These are phyloP conservation scores for Pythium biforme DNA, from an alignment of 352 stramenopile species.

Conservation along the genomic window DNA sequence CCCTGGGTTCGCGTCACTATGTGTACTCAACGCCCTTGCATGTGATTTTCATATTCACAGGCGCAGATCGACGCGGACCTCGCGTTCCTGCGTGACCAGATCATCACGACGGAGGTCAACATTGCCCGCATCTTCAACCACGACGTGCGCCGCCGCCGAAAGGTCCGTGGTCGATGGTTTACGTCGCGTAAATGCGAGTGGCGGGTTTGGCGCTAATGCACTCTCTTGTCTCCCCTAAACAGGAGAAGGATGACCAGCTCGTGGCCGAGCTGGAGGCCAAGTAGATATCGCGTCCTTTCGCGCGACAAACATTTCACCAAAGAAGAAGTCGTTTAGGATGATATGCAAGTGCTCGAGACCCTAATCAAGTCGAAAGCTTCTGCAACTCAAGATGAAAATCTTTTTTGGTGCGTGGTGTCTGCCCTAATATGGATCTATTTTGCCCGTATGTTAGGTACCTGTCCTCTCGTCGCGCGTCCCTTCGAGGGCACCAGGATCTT, in stretches of 20 bases:
- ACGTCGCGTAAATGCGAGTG: too few species aligned
- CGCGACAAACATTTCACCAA: background rate
- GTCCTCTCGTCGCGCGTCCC: background rate
- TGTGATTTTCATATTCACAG: constrained; percentile 29
- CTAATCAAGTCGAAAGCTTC: too few species aligned
- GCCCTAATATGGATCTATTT: too few species aligned
- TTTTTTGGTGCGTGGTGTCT: background rate
- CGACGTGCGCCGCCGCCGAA: constrained; percentile 89
- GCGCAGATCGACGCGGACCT: constrained; percentile 89
- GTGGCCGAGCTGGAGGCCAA: constrained; percentile 67
- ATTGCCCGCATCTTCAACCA: constrained; percentile 98
- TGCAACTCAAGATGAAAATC: too few species aligned
- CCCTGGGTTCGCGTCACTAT: background rate
- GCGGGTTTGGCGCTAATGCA: too few species aligned
- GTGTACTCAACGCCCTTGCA: too few species aligned
- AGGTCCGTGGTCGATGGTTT: constrained; percentile 38
- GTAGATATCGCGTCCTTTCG: constrained; percentile 24
- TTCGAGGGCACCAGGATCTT: background rate
- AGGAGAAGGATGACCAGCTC: constrained; percentile 71
- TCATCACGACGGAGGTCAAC: constrained; percentile 97
- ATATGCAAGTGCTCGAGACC: too few species aligned
- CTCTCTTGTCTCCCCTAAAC: background rate
- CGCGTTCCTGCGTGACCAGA: constrained; percentile 94
- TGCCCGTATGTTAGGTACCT: background rate
- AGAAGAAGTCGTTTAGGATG: too few species aligned